These are phyloP conservation scores for Vararia minispora DNA, from an alignment of 768 basidiomycete genomes.

Conservation along the genomic window DNA sequence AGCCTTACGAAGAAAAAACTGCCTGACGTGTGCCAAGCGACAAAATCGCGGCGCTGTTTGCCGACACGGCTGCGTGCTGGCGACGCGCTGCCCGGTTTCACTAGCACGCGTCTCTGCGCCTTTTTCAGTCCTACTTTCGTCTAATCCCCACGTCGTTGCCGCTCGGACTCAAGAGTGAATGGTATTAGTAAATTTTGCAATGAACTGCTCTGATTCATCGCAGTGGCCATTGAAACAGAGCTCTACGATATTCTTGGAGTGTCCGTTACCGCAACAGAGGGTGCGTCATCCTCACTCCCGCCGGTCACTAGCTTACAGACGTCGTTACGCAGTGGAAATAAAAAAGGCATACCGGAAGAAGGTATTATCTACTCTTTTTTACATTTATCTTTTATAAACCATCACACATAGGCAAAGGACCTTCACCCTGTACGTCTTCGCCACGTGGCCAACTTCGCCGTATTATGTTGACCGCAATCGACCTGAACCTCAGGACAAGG, in stretches of 20 bases:
- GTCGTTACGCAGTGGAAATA: slow-evolving; percentile 52
- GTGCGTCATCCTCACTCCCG: slow-evolving; percentile 27
- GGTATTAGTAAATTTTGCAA: no score
- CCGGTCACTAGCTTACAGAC: slow-evolving; percentile 12
- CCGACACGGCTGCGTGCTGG: no score
- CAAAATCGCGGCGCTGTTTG: no score
- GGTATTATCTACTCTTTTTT: slow-evolving; percentile 32
- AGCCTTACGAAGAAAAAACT: no score
- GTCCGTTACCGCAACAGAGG: slow-evolving; percentile 54
- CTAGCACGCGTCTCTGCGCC: no score
- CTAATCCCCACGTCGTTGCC: no score
- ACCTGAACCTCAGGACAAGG: slow-evolving; percentile 75
- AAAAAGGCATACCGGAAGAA: slow-evolving; percentile 93
- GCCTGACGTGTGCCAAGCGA: no score
- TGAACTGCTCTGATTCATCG: not conserved
- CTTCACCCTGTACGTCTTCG: slow-evolving; percentile 70
- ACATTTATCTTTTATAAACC: slow-evolving; percentile 10
- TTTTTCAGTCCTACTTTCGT: no score
- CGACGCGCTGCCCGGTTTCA: no score
- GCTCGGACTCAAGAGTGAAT: no score
- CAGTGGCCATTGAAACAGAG: slow-evolving; percentile 68
- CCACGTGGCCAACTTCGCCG: slow-evolving; percentile 2
- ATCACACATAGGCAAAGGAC: slow-evolving; percentile 56
- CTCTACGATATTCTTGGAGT: slow-evolving; percentile 85
- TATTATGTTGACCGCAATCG: no score